Evolutionary conservation across 495 filamentous ascomycete species (phyloP).

Genomic region (Penicillium simplicissimum): DNA sequence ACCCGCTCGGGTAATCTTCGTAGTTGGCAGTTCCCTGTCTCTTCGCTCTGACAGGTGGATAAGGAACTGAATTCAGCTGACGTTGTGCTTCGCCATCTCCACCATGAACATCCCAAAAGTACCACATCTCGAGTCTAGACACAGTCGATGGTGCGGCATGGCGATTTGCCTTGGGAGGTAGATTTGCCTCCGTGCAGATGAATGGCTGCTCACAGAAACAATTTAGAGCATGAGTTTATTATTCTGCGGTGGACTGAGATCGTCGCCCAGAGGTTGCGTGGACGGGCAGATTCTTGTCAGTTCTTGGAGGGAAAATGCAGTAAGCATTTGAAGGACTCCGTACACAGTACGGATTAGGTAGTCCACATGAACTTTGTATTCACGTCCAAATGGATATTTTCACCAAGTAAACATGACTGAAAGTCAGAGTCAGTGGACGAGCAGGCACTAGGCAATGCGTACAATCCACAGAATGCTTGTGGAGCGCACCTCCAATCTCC

Average conservation of each 20-base stretch:
- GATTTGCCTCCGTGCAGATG: neutral
- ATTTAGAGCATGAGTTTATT: neutral
- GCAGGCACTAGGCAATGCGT: too few relatives aligned
- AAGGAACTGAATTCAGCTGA: conserved; percentile 1
- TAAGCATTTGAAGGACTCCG: neutral
- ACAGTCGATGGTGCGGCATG: neutral
- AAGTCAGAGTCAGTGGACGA: too few relatives aligned
- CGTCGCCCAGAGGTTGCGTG: neutral
- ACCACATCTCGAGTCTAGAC: neutral
- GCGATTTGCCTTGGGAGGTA: neutral
- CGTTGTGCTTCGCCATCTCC: neutral
- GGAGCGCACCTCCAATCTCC: too few relatives aligned
- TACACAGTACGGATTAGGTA: neutral
- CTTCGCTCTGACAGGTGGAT: neutral
- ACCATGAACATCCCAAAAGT: neutral
- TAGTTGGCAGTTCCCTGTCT: conserved; percentile 6
- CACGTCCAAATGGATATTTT: too few relatives aligned
- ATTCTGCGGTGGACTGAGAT: neutral
- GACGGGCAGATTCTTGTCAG: neutral
- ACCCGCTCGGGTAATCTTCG: conserved; percentile 2
- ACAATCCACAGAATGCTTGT: too few relatives aligned
- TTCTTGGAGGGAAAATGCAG: neutral
- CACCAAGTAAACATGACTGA: too few relatives aligned
- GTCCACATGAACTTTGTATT: neutral
- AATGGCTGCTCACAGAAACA: neutral